phyloP scores from a whole-genome alignment of 2,329 filamentous ascomycete genomes.

The Alternaria solani region DNA sequence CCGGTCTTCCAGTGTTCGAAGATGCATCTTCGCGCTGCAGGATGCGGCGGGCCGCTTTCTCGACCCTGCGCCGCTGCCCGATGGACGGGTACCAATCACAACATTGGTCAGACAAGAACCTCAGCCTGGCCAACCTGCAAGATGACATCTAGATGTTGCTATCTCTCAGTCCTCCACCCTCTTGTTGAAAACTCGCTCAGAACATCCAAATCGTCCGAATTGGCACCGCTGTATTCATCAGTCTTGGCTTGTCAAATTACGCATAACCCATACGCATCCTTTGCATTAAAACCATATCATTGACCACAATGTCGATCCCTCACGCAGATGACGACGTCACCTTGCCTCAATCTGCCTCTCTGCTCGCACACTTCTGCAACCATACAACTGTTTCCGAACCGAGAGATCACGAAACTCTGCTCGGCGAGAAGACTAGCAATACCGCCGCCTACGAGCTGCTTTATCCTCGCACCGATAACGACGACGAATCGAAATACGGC shows the following conservation, averaged over 20 bases:
- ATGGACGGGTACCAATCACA: background rate
- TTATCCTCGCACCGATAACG: background rate
- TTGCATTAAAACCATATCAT: background rate
- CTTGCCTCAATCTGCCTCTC: conserved; percentile 17
- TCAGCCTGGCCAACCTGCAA: background rate
- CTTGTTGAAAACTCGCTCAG: background rate
- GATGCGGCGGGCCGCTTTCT: conserved; percentile 1
- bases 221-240: background rate
- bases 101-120: background rate
- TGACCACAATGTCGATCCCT: conserved; percentile 6
- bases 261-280: conserved; percentile 13
- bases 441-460: background rate
- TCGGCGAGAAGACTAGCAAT: background rate
- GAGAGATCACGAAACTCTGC: background rate
- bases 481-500: conserved; percentile 22
- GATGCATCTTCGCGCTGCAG: background rate
- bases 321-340: conserved; percentile 13
- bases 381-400: background rate
- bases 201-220: background rate
- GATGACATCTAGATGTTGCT: background rate
- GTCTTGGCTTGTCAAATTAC: conserved; percentile 10
- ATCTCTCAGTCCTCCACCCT: background rate
- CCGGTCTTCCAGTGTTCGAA: background rate
- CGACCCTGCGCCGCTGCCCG: background rate
- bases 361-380: conserved; percentile 25